Evolutionary conservation across 1,284 basidiomycete species (phyloP), one percentile per base, ranked within the genome.

Genomic region (Macrocystidia cucumis): DNA sequence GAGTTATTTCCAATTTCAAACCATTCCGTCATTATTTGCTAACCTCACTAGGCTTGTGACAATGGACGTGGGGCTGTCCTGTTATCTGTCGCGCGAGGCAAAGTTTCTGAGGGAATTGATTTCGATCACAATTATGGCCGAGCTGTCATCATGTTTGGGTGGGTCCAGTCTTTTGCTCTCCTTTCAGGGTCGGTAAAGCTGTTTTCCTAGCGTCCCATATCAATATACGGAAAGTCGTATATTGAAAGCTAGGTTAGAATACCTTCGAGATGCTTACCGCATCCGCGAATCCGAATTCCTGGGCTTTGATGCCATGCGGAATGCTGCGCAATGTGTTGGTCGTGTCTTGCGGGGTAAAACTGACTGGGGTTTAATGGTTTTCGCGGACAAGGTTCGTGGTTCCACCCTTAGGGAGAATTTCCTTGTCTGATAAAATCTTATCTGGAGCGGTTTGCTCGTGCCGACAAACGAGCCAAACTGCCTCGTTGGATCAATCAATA

Each of bases 101-200:
- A 99, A 60, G 96, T 99, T 0, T 98, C 96, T 0, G 96, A 99
- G 63, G 96, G 96, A 4, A 99, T 99, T 54, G 96, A 99, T 78
- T 99, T 99, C 54, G 96, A 99, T 58, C 96, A 99, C 59, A 95
- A 97, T 56, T 99, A 99, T 55, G 96, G 96, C 5, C 78, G 96
- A 37, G 96, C 96, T 46, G 96, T 99, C 52, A 91, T 99, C 59
- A 98, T 99, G 96, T 98, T 99, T 63, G 96, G 91, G 89, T 91
- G 54, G 39, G 76, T 54, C 12, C 4, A 24, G 33, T 36, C 8
- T 38, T 19, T 11, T 6, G 32, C 9, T 21, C 16, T 39, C 29
- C 29, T 24, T 39, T 25, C 5, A 41, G 16, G 38, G 21, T 32
- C 27, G 32, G 44, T 24, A 35, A 32, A 36, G 32, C 33, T 19